phyloP scores from a whole-genome alignment of 257 asterid genomes.

The Solanum sitiens region DNA sequence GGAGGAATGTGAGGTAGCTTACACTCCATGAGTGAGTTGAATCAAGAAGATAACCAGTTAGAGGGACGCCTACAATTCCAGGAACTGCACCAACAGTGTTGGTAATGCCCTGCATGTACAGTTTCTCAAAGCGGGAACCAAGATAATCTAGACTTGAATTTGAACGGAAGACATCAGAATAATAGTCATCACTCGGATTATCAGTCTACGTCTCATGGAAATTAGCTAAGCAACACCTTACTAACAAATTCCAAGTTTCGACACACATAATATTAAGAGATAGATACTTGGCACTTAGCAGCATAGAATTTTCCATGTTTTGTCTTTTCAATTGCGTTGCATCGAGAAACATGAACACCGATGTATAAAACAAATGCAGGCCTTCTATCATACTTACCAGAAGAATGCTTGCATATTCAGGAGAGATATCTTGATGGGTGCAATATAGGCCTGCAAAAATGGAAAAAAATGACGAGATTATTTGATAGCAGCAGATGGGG shows the following conservation, averaged over 20 bases:
- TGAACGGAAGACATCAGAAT: background rate
- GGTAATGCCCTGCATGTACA: slow-evolving; percentile 71
- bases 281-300: background rate
- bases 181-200: background rate
- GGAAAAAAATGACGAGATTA: background rate
- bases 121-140: background rate
- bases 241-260: background rate
- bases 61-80: slow-evolving; percentile 89
- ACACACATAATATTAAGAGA: background rate
- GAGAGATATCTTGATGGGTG: slow-evolving; percentile 97
- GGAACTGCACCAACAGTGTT: slow-evolving; percentile 97
- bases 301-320: background rate
- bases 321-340: background rate
- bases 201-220: background rate
- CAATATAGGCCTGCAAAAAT: slow-evolving; percentile 68
- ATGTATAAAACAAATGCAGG: background rate
- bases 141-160: background rate
- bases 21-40: slow-evolving; percentile 97
- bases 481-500: background rate
- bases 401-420: slow-evolving; percentile 94
- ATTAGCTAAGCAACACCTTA: background rate
- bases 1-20: slow-evolving; percentile 14
- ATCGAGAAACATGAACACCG: background rate
- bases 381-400: slow-evolving; percentile 35
- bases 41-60: slow-evolving; percentile 90